A percentile compares a stretch with the other conserved stretches of the same genome.
Conservation (phyloP, 169 alveolate species). For the Plasmodium adleri region DNA sequence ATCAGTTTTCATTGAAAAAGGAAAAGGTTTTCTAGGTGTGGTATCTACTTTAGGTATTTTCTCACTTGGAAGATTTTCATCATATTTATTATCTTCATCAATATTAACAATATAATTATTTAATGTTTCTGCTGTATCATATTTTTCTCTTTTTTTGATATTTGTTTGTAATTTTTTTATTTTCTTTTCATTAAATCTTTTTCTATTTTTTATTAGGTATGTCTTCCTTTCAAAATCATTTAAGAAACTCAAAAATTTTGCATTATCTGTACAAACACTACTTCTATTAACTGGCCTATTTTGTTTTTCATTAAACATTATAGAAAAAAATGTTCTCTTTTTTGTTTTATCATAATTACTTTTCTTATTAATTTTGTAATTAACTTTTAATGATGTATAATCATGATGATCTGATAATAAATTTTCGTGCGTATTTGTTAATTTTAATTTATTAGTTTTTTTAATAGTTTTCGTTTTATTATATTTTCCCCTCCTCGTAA, state of each 20-base stretch:
- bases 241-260: slow-evolving; percentile 37
- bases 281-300: slow-evolving; percentile 27
- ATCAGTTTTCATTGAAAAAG: neutral
- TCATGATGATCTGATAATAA: slow-evolving; percentile 42
- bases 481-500: slow-evolving; percentile 3
- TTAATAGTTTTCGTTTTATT: slow-evolving; percentile 4
- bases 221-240: slow-evolving; percentile 42
- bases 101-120: slow-evolving; percentile 41
- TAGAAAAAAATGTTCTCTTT: slow-evolving; percentile 18
- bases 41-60: slow-evolving; percentile 26
- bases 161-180: slow-evolving; percentile 15
- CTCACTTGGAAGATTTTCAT: slow-evolving; percentile 24
- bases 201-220: slow-evolving; percentile 40
- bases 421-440: slow-evolving; percentile 40
- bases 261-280: slow-evolving; percentile 75
- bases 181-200: slow-evolving; percentile 15
- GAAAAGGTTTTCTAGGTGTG: slow-evolving; percentile 9
- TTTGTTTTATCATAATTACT: slow-evolving; percentile 60
- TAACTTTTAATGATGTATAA: slow-evolving; percentile 53
- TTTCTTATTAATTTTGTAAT: slow-evolving; percentile 71
- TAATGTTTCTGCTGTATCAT: slow-evolving; percentile 32
- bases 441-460: slow-evolving; percentile 42
- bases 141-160: slow-evolving; percentile 33
- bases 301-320: slow-evolving; percentile 29
- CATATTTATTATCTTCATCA: slow-evolving; percentile 39